Percentiles rank a stretch among this genome's conserved stretches.
phyloP scores from a whole-genome alignment of 805 yeast species.

The Priceomyces castillae region DNA sequence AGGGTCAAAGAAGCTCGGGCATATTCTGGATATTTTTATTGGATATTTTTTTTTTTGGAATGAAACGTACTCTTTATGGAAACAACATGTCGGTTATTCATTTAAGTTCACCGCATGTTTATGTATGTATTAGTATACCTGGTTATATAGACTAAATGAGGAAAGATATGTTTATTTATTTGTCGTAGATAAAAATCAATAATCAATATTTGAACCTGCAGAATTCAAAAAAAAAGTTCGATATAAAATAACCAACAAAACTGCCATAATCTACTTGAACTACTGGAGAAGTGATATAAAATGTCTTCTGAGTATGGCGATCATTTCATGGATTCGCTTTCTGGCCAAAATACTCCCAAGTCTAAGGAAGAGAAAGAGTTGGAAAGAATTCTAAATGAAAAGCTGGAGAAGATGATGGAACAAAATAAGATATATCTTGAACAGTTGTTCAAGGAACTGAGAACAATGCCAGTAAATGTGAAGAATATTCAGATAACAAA shows the following conservation, averaged over 20 bases:
- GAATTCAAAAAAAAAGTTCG: background rate
- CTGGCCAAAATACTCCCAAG: constrained; percentile 11
- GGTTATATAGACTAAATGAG: background rate
- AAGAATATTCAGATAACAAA: constrained; percentile 49
- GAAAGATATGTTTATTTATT: too few species aligned
- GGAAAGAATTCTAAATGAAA: constrained; percentile 22
- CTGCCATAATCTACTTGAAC: background rate
- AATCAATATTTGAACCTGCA: background rate
- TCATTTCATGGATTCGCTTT: constrained; percentile 31
- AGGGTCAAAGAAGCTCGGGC: background rate
- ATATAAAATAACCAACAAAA: background rate
- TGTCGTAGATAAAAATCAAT: background rate
- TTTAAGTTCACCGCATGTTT: background rate
- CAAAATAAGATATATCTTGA: constrained; percentile 35
- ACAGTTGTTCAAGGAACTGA: constrained; percentile 30
- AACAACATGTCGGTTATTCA: background rate
- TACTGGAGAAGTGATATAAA: background rate
- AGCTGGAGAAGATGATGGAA: constrained; percentile 29
- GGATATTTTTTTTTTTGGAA: background rate
- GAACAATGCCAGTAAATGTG: constrained; percentile 42
- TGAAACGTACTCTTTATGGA: background rate
- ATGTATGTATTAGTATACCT: background rate
- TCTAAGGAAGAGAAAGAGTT: constrained; percentile 26
- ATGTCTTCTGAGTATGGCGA: constrained; percentile 30
- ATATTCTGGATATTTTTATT: background rate